Evolutionary conservation across 1,284 basidiomycete species (phyloP).

Genomic region (Rhodotorula sp.): DNA sequence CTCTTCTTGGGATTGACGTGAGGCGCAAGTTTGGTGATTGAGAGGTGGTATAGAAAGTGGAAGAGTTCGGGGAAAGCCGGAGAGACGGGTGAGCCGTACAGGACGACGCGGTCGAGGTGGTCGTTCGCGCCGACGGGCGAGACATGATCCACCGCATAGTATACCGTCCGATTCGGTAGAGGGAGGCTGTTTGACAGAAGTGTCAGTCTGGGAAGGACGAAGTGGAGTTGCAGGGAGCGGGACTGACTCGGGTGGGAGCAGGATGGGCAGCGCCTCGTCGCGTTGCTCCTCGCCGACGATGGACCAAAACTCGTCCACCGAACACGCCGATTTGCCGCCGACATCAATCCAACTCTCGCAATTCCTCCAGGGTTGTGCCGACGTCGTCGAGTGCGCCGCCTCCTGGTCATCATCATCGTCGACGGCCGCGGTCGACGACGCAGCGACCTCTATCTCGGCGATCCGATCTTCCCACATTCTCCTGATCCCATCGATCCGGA

Average conservation of each 20-base stretch:
- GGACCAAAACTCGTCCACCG: constrained; percentile 61
- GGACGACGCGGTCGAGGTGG: constrained; percentile 70
- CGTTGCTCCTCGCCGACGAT: constrained; percentile 59
- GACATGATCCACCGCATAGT: constrained; percentile 62
- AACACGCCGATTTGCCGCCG: constrained; percentile 74
- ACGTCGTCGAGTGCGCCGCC: constrained; percentile 40
- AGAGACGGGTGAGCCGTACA: constrained; percentile 59
- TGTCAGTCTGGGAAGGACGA: not conserved
- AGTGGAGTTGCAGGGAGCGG: not conserved
- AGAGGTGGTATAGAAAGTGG: constrained; percentile 22
- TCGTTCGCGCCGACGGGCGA: constrained; percentile 61
- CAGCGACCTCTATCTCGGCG: not conserved
- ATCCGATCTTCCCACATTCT: constrained; percentile 59
- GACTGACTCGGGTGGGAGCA: constrained; percentile 3
- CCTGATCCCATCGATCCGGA: constrained; percentile 71
- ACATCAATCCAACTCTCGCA: constrained; percentile 87
- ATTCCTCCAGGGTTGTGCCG: constrained; percentile 35
- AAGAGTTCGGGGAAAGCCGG: constrained; percentile 22
- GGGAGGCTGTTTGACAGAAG: constrained; percentile 64
- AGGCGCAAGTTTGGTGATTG: constrained; percentile 15
- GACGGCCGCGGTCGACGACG: not conserved
- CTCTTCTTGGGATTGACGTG: constrained; percentile 44
- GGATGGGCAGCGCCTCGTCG: constrained; percentile 1
- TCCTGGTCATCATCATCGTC: constrained; percentile 43
- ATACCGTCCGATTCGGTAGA: constrained; percentile 49